These are phyloP conservation scores for Gomphus sp. DNA, from an alignment of 1,284 basidiomycete species.

Conservation along the genomic window DNA sequence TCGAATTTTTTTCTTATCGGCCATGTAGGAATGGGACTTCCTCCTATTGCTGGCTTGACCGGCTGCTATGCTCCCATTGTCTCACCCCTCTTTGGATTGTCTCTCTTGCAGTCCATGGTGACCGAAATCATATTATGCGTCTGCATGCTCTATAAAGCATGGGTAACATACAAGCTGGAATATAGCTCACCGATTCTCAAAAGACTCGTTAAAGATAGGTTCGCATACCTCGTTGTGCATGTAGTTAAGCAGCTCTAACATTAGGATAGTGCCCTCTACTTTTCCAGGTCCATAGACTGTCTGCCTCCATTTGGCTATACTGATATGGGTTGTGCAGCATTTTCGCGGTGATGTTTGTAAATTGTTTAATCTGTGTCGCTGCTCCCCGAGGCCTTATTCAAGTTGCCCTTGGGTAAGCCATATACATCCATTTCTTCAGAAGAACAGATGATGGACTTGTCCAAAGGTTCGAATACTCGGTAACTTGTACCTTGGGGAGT, in stretches of 20 bases:
- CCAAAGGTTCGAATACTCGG: not conserved
- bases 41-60: not conserved
- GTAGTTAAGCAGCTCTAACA: too few species aligned
- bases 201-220: not conserved
- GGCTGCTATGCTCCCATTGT: not conserved
- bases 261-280: too few species aligned
- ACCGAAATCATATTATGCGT: not conserved
- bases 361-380: not conserved
- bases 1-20: too few species aligned
- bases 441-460: not conserved
- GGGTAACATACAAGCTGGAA: not conserved
- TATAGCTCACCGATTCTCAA: not conserved
- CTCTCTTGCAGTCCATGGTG: not conserved
- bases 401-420: not conserved
- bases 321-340: too few species aligned
- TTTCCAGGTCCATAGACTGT: too few species aligned
- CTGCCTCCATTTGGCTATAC: too few species aligned
- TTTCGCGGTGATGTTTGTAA: not conserved
- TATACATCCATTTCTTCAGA: not conserved
- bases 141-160: too few species aligned
- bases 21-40: too few species aligned
- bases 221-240: not conserved
- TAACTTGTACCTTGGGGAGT: not conserved
- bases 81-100: not conserved
- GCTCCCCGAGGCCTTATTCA: not conserved